Conservation (phyloP, 2,329 filamentous ascomycete genomes). For the Erysiphe pisi region DNA sequence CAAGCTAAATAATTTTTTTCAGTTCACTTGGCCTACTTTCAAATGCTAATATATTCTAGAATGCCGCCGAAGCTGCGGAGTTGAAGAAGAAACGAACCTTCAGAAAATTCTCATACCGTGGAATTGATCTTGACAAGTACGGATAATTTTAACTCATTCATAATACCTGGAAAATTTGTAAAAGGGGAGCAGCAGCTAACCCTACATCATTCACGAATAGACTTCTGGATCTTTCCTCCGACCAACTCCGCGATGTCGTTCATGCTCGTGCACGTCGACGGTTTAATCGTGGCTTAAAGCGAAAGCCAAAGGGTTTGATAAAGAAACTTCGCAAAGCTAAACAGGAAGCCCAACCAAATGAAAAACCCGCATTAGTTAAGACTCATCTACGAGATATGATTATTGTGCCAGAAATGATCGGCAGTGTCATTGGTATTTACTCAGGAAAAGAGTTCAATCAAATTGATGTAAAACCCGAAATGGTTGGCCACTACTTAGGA, state of each 20-base stretch:
- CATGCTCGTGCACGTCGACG: conserved; percentile 96
- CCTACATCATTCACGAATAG: conserved; percentile 43
- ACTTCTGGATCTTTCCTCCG: conserved; percentile 96
- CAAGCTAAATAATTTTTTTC: background rate
- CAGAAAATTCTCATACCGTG: conserved; percentile 99
- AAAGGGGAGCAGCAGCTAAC: conserved; percentile 37
- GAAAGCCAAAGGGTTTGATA: conserved; percentile 99
- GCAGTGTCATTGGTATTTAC: conserved; percentile 97
- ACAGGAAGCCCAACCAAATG: conserved; percentile 97
- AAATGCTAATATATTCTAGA: conserved; percentile 38
- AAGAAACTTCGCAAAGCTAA: conserved; percentile 99
- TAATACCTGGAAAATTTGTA: conserved; percentile 33
- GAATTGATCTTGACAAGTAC: conserved; percentile 99
- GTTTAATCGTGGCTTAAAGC: conserved; percentile 99
- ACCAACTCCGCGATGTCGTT: conserved; percentile 98
- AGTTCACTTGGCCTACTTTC: background rate
- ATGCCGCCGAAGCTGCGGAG: conserved; percentile 97
- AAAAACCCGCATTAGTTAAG: conserved; percentile 99
- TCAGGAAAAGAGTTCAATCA: conserved; percentile 99
- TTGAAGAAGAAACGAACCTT: conserved; percentile 99
- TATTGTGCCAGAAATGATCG: conserved; percentile 99
- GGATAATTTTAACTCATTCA: conserved; percentile 37
- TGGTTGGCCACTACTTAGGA: conserved; percentile 98
- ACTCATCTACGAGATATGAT: conserved; percentile 99
- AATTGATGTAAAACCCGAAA: conserved; percentile 99